A percentile compares a stretch with the other conserved stretches of the same genome.
phyloP scores from a whole-genome alignment of 2,329 filamentous ascomycete species.

The Hymenotorrendiella dingleyae region DNA sequence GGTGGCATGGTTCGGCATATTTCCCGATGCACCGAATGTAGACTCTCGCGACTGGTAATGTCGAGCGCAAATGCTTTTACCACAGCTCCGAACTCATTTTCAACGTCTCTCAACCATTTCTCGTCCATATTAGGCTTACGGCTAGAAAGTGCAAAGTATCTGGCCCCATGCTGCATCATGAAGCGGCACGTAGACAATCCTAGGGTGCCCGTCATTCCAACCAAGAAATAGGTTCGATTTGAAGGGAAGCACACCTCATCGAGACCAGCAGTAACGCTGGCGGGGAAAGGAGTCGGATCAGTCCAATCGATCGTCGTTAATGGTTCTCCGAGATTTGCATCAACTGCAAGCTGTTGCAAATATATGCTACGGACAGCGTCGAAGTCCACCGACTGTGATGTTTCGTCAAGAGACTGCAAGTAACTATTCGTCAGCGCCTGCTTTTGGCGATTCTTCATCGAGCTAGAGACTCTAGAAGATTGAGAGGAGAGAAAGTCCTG shows the following conservation, averaged over 20 bases:
- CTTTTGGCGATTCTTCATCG: no score
- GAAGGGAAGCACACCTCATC: no score
- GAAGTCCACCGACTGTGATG: neutral
- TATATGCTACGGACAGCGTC: neutral
- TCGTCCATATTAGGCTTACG: conserved; percentile 33
- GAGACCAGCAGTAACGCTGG: neutral
- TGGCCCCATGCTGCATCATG: conserved; percentile 36
- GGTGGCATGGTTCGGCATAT: conserved; percentile 48
- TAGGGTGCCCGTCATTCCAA: conserved; percentile 23
- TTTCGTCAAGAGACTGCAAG: neutral
- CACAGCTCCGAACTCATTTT: no score
- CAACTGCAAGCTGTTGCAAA: neutral
- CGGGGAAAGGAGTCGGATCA: neutral
- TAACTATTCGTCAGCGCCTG: neutral
- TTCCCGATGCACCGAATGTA: conserved; percentile 50
- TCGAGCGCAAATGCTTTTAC: no score
- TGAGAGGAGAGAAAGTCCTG: neutral
- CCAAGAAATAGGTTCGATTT: conserved; percentile 26
- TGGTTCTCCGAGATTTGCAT: neutral
- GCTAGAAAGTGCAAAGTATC: conserved; percentile 34
- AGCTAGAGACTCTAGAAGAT: no score
- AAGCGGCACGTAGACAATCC: conserved; percentile 35
- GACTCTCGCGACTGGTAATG: no score
- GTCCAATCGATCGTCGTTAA: neutral
- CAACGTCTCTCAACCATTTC: conserved; percentile 19